These are phyloP conservation scores for Pinus taeda DNA, from an alignment of 75 land plant species.

Conservation along the genomic window DNA sequence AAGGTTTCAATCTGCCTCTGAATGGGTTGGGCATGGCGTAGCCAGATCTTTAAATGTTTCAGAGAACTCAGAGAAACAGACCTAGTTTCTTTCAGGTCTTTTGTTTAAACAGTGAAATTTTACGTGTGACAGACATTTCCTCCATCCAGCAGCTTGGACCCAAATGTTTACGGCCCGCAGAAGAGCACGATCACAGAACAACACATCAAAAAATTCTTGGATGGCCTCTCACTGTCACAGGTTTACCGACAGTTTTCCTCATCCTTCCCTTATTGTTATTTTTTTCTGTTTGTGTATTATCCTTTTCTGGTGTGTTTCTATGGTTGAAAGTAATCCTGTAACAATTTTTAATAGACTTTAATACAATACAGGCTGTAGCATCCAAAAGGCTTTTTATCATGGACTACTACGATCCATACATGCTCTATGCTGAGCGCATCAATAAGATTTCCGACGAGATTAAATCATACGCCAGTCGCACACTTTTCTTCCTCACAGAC, in stretches of 20 bases:
- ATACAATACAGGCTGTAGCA: conserved; percentile 38
- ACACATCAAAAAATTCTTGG: conserved; percentile 49
- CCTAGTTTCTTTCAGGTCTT: too few relatives aligned
- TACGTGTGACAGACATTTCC: conserved; percentile 33
- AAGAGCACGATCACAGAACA: conserved; percentile 44
- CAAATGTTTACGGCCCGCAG: conserved; percentile 41
- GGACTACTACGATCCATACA: conserved; percentile 57
- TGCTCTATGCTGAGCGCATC: conserved; percentile 48
- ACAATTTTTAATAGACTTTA: neutral
- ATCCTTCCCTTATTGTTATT: too few relatives aligned
- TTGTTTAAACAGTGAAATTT: too few relatives aligned
- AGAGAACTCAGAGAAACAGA: too few relatives aligned
- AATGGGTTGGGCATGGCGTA: too few relatives aligned
- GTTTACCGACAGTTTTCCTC: too few relatives aligned
- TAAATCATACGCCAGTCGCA: conserved; percentile 22
- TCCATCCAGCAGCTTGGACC: conserved; percentile 50
- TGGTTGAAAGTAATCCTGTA: too few relatives aligned
- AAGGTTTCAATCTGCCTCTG: too few relatives aligned
- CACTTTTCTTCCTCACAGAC: conserved; percentile 15
- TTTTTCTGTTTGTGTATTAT: conserved; percentile 14
- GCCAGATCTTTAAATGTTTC: too few relatives aligned
- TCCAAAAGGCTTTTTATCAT: conserved; percentile 42
- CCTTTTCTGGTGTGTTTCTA: too few relatives aligned
- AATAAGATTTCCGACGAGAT: conserved; percentile 19
- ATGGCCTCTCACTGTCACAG: conserved; percentile 13